Evolutionary conservation across 2,329 filamentous ascomycete species (phyloP).

Genomic region (Phialophora tarda): DNA sequence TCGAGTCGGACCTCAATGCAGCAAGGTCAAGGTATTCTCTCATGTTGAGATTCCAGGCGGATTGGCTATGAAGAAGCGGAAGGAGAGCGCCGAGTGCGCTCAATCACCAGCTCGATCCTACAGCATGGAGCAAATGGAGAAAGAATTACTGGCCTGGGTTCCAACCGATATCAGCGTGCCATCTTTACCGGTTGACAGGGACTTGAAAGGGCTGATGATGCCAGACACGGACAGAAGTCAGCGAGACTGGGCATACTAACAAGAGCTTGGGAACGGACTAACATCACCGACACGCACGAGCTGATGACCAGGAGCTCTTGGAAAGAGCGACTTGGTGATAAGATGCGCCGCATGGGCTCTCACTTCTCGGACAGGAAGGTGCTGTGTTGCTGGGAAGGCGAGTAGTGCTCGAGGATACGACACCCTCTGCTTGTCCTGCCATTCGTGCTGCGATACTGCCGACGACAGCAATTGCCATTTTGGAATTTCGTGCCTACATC

Average conservation of each 20-base stretch:
- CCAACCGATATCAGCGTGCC: slow-evolving; percentile 7
- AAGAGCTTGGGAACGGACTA: not conserved
- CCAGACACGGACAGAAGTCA: not conserved
- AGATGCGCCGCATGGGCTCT: not conserved
- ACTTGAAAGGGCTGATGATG: not conserved
- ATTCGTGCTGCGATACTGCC: not conserved
- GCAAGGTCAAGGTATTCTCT: slow-evolving; percentile 2
- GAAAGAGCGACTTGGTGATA: not conserved
- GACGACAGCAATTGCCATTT: not conserved
- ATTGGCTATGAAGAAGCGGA: not conserved
- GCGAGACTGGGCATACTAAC: not conserved
- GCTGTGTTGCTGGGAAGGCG: not conserved
- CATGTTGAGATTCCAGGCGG: not conserved
- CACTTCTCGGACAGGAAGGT: not conserved
- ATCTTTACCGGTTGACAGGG: not conserved
- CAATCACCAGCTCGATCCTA: not conserved
- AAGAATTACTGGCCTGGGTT: slow-evolving; percentile 9
- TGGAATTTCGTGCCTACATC: not conserved
- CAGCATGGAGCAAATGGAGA: slow-evolving; percentile 2
- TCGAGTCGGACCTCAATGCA: not conserved
- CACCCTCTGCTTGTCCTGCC: not conserved
- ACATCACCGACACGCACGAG: not conserved
- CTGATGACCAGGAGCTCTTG: not conserved
- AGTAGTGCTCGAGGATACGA: not conserved
- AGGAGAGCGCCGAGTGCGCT: not conserved